Percentiles rank a stretch among this genome's conserved stretches.
These are phyloP conservation scores for Torulaspora gathmanii DNA, from an alignment of 805 yeast genomes.

Conservation along the genomic window DNA sequence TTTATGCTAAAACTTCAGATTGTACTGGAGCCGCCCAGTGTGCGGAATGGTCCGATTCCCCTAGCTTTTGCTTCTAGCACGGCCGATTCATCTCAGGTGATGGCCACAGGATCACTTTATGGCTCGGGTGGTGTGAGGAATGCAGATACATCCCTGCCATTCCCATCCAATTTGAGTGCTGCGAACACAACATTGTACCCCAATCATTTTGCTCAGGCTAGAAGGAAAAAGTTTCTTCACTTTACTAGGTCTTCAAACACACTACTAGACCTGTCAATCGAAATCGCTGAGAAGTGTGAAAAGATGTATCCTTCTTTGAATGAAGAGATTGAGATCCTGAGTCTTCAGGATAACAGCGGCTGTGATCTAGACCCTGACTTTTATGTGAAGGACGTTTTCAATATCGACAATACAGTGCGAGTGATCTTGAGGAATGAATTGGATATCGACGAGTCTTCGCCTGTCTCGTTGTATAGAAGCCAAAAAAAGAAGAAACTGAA, in stretches of 20 bases:
- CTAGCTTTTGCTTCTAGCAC: slow-evolving; percentile 19
- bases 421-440: slow-evolving; percentile 44
- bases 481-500: slow-evolving; percentile 28
- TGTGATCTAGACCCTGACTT: slow-evolving; percentile 83
- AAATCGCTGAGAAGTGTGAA: slow-evolving; percentile 50
- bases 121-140: slow-evolving; percentile 11
- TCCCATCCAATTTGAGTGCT: slow-evolving; percentile 37
- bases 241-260: slow-evolving; percentile 48
- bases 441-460: slow-evolving; percentile 23
- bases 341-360: slow-evolving; percentile 59
- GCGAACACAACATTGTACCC: slow-evolving; percentile 33
- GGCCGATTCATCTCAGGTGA: slow-evolving; percentile 28
- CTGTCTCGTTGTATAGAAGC: slow-evolving; percentile 25
- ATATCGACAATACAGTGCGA: slow-evolving; percentile 43
- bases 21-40: slow-evolving; percentile 42
- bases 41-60: slow-evolving; percentile 23
- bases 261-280: slow-evolving; percentile 48
- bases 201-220: slow-evolving; percentile 28
- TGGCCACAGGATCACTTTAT: slow-evolving; percentile 17
- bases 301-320: slow-evolving; percentile 60
- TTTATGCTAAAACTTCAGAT: slow-evolving; percentile 44
- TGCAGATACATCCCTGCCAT: slow-evolving; percentile 13
- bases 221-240: slow-evolving; percentile 55
- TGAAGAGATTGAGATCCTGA: slow-evolving; percentile 49
- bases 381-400: slow-evolving; percentile 58